Evolutionary conservation across 352 stramenopile species (phyloP), one percentile per base, ranked within the genome.

Genomic region (Phytophthora pisi): DNA sequence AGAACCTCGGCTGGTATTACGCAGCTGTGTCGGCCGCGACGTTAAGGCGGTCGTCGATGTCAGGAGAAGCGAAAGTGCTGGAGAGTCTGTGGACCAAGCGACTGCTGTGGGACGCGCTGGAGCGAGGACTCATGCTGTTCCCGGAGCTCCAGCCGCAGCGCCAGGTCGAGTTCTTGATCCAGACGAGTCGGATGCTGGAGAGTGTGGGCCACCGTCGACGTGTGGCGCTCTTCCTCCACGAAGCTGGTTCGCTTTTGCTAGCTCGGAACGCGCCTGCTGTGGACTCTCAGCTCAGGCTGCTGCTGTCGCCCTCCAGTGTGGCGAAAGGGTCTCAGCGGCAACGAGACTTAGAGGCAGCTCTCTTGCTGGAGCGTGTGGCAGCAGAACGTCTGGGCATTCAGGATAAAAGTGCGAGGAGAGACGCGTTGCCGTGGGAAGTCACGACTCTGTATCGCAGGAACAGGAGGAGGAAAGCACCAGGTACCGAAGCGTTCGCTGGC

Each of bases 1-100:
- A 91, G 51, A 84, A 89, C 46, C 56, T 93, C 5, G 88, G 78
- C 2, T 90, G 79, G 74, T 93, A 94, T 45, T 95, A 93, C 53
- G 78, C 84, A 4, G 55, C 65, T 2, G 75, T 92, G n/a, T 75
- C 71, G 0, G 59, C 71, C 5, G 13, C 57, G 0, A 68, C 64
- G n/a, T 61, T 66, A 28, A 42, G 42, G 18, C 59, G 53, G 23
- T 34, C 55, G 5, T 66, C 61, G n/a, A 31, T 67, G 42, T 46
- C 70, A 50, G 70, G 59, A 7, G 63, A 75, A 45, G 76, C 84
- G 6, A 89, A 77, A 30, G 57, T 80, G 7, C 64, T 74, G 11
- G 86, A 94, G 66, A 78, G 61, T 16, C 63, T 87, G 5, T 96
- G 88, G 88, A 43, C 78, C 31, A 94, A 93, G 64, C 81, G 79